phyloP scores from a whole-genome alignment of 495 filamentous ascomycete species.

The Neurospora sp. region DNA sequence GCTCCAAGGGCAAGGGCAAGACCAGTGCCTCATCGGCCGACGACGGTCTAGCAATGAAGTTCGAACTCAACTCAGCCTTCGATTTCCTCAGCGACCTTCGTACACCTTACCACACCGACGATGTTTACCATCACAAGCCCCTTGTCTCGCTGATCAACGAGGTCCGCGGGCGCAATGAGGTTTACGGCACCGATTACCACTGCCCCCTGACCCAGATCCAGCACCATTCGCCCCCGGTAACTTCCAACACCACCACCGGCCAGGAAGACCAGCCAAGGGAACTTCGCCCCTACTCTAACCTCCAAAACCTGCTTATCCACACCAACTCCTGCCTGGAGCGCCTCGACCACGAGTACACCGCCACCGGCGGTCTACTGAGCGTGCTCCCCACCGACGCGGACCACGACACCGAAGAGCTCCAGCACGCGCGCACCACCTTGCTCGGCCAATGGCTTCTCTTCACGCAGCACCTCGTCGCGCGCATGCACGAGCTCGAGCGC shows the following conservation, averaged over 20 bases:
- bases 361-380: conserved; percentile 38
- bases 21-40: conserved; percentile 8
- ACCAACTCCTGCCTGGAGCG: conserved; percentile 44
- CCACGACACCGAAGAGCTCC: conserved; percentile 20
- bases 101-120: conserved; percentile 34
- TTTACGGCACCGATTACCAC: conserved; percentile 28
- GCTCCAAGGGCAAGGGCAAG: background rate
- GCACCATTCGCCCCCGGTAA: background rate
- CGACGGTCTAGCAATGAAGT: conserved; percentile 7
- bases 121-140: conserved; percentile 32
- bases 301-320: conserved; percentile 39
- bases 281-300: conserved; percentile 31
- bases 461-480: conserved; percentile 34
- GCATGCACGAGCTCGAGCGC: conserved; percentile 42
- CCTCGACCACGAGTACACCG: conserved; percentile 43
- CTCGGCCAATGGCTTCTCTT: conserved; percentile 42
- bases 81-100: conserved; percentile 40
- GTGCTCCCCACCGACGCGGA: conserved; percentile 32
- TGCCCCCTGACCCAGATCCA: conserved; percentile 25
- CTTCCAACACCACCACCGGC: conserved; percentile 5
- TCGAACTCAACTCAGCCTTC: conserved; percentile 30
- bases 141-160: conserved; percentile 37
- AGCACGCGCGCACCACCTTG: conserved; percentile 27
- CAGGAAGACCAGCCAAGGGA: background rate
- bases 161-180: conserved; percentile 28